These are phyloP conservation scores for Lentinula sp. DNA, from an alignment of 768 basidiomycete species.

Conservation along the genomic window DNA sequence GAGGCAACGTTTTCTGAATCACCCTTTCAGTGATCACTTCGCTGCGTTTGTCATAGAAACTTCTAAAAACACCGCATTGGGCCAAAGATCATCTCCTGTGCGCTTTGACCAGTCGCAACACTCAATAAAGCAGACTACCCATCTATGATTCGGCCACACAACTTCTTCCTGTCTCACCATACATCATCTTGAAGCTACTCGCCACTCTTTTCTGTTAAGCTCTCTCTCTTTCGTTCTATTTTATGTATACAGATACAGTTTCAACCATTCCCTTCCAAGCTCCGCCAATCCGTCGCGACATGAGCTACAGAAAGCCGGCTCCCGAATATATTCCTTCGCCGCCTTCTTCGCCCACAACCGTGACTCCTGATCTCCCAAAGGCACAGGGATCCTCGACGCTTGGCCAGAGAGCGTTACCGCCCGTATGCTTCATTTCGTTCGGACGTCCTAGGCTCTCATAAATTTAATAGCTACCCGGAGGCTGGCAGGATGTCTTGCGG, in stretches of 20 bases:
- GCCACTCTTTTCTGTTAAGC: conserved; percentile 1
- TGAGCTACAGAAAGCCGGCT: conserved; percentile 69
- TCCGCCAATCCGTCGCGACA: conserved; percentile 23
- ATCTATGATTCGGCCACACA: not conserved
- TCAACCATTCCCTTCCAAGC: not conserved
- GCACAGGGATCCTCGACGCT: conserved; percentile 16
- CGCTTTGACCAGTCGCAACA: not conserved
- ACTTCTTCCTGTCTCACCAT: not conserved
- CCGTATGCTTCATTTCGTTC: conserved; percentile 7
- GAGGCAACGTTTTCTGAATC: not conserved
- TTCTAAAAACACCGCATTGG: not conserved
- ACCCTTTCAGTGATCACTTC: not conserved
- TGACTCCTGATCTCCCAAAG: conserved; percentile 17
- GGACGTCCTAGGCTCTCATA: conserved; percentile 15
- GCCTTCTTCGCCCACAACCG: conserved; percentile 36
- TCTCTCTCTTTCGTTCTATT: not conserved
- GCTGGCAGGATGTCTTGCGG: conserved; percentile 16
- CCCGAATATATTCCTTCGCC: conserved; percentile 64
- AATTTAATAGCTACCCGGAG: conserved; percentile 23
- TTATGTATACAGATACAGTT: not conserved
- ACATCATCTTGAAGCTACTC: not conserved
- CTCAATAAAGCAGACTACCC: conserved; percentile 4
- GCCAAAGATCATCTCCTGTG: not conserved
- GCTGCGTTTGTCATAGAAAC: not conserved
- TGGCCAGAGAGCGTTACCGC: conserved; percentile 3